Evolutionary conservation across 495 filamentous ascomycete species (phyloP).

Genomic region (Xylaria venustula): DNA sequence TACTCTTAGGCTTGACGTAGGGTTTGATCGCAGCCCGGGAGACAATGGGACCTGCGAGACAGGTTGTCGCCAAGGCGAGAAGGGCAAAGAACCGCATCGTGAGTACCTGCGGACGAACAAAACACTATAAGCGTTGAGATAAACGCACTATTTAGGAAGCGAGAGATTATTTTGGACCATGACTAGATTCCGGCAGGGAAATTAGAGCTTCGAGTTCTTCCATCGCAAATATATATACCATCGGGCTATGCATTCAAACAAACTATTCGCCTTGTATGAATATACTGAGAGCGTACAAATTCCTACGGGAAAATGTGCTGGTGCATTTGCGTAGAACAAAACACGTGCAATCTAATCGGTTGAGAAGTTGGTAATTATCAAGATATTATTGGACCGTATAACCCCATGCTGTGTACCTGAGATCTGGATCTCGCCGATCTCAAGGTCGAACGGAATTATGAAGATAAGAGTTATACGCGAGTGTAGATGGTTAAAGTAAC

Average conservation of each 20-base stretch:
- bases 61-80: background rate
- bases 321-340: background rate
- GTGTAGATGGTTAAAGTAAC: background rate
- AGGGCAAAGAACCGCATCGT: slow-evolving; percentile 3
- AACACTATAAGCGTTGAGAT: background rate
- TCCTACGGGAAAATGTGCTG: background rate
- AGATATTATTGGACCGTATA: slow-evolving; percentile 5
- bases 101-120: background rate
- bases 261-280: no score
- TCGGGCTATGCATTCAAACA: background rate
- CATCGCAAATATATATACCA: background rate
- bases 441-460: background rate
- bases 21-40: slow-evolving; percentile 1
- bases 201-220: background rate
- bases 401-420: background rate
- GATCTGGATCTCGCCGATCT: background rate
- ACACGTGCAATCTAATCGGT: background rate
- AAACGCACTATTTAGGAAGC: background rate
- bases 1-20: slow-evolving; percentile 9
- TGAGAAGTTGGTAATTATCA: slow-evolving; percentile 8
- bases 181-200: background rate
- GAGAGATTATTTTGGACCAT: background rate
- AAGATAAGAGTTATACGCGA: background rate
- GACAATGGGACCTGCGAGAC: background rate
- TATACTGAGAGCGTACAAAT: background rate